Percentiles rank a stretch among this genome's conserved stretches.
These are phyloP conservation scores for Trypanosoma boissoni DNA, from an alignment of 208 protist genomes.

Conservation along the genomic window DNA sequence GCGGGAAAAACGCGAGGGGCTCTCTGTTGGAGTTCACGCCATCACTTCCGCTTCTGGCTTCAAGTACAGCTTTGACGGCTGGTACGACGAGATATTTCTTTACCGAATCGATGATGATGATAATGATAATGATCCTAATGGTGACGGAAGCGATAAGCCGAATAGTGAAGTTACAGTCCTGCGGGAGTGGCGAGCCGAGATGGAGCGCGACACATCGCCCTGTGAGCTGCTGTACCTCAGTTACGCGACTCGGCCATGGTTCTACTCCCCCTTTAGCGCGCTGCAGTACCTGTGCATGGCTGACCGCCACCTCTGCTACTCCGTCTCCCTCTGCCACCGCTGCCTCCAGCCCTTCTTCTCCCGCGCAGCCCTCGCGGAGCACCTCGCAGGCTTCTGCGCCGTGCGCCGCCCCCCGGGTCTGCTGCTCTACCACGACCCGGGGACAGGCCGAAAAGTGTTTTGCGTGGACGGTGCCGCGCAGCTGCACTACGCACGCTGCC, in stretches of 20 bases:
- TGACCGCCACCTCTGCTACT: conserved; percentile 61
- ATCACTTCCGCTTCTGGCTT: conserved; percentile 53
- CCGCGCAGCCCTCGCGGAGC: conserved; percentile 33
- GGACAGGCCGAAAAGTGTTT: conserved; percentile 33
- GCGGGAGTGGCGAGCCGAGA: conserved; percentile 46
- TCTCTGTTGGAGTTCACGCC: conserved; percentile 16
- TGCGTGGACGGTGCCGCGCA: conserved; percentile 65
- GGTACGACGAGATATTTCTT: conserved; percentile 54
- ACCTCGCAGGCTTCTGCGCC: conserved; percentile 54
- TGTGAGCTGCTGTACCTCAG: conserved; percentile 69
- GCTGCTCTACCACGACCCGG: conserved; percentile 48
- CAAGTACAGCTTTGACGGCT: conserved; percentile 64
- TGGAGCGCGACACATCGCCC: conserved; percentile 50
- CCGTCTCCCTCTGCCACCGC: conserved; percentile 64
- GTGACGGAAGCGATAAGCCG: too few relatives aligned
- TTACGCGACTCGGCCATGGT: conserved; percentile 67
- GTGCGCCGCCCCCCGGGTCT: conserved; percentile 38
- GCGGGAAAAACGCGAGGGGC: conserved; percentile 18
- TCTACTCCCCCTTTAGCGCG: conserved; percentile 40
- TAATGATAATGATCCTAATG: too few relatives aligned
- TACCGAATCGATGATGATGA: conserved; percentile 22
- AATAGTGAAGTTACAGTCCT: conserved; percentile 29
- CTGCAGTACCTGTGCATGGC: conserved; percentile 52
- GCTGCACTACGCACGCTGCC: conserved; percentile 59
- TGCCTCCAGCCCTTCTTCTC: conserved; percentile 67